A percentile compares a stretch with the other conserved stretches of the same genome.
phyloP scores from a whole-genome alignment of 192 early-diverging fungal species.

The Dissophora ornata region DNA sequence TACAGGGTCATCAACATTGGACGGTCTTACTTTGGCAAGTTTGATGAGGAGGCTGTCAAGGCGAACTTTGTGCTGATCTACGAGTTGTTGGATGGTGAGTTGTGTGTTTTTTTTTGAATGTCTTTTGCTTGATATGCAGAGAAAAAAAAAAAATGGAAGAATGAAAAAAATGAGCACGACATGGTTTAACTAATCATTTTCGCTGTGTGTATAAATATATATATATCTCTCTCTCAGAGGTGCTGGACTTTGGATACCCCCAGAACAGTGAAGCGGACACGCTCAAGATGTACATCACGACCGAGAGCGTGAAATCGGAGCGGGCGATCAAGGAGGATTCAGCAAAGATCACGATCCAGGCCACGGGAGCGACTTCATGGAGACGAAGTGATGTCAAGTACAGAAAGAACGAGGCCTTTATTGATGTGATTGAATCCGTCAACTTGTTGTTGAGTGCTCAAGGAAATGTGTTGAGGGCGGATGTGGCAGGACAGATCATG shows the following conservation, averaged over 20 bases:
- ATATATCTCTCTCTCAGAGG: slow-evolving; percentile 61
- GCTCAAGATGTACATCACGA: slow-evolving; percentile 88
- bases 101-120: no score
- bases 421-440: slow-evolving; percentile 98
- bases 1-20: slow-evolving; percentile 80
- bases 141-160: no score
- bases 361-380: slow-evolving; percentile 95
- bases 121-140: no score
- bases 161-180: not conserved
- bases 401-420: slow-evolving; percentile 94
- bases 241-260: slow-evolving; percentile 89
- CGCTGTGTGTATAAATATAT: no score
- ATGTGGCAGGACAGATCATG: slow-evolving; percentile 27
- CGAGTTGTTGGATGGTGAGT: slow-evolving; percentile 80
- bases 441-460: slow-evolving; percentile 88
- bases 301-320: slow-evolving; percentile 85
- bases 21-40: slow-evolving; percentile 81
- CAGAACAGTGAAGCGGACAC: slow-evolving; percentile 88
- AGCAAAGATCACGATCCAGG: slow-evolving; percentile 92
- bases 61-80: slow-evolving; percentile 91
- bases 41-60: slow-evolving; percentile 87
- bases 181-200: no score
- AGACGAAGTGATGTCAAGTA: slow-evolving; percentile 93
- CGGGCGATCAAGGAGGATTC: slow-evolving; percentile 67
- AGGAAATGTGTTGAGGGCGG: slow-evolving; percentile 83